These are phyloP conservation scores for Debaryomyces singareniensis DNA, from an alignment of 1,139 yeast species.

Conservation along the genomic window DNA sequence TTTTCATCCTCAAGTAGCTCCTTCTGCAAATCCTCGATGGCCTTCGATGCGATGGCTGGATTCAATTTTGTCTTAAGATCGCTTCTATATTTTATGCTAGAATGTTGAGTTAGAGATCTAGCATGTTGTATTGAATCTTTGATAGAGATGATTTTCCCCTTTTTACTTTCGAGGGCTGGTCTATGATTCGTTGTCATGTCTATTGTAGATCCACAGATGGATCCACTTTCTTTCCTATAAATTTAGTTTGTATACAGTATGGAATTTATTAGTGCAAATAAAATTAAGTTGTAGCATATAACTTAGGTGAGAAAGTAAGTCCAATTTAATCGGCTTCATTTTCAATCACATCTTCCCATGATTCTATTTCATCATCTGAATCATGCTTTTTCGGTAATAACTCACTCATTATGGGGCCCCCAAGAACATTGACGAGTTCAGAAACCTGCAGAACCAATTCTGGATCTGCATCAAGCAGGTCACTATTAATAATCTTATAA, in stretches of 20 bases:
- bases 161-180: slow-evolving; percentile 84
- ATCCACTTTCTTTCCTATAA: too few relatives aligned
- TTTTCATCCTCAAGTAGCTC: slow-evolving; percentile 10
- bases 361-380: slow-evolving; percentile 26
- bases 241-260: too few relatives aligned
- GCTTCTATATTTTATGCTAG: slow-evolving; percentile 53
- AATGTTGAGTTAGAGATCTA: slow-evolving; percentile 66
- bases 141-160: slow-evolving; percentile 50
- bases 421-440: slow-evolving; percentile 45
- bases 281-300: too few relatives aligned
- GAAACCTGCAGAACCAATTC: slow-evolving; percentile 52
- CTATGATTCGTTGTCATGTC: slow-evolving; percentile 83
- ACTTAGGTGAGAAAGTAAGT: too few relatives aligned
- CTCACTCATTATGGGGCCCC: slow-evolving; percentile 51
- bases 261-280: too few relatives aligned
- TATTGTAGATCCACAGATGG: too few relatives aligned
- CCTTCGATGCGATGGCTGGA: slow-evolving; percentile 10
- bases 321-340: slow-evolving; percentile 22
- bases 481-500: slow-evolving; percentile 40
- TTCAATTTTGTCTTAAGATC: slow-evolving; percentile 17
- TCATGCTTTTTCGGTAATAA: slow-evolving; percentile 39
- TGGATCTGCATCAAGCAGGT: slow-evolving; percentile 42
- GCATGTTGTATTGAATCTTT: slow-evolving; percentile 53
- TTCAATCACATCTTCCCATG: slow-evolving; percentile 42
- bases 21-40: slow-evolving; percentile 20